Conservation (phyloP, 768 basidiomycete species). For the Gymnopilus junonius region DNA sequence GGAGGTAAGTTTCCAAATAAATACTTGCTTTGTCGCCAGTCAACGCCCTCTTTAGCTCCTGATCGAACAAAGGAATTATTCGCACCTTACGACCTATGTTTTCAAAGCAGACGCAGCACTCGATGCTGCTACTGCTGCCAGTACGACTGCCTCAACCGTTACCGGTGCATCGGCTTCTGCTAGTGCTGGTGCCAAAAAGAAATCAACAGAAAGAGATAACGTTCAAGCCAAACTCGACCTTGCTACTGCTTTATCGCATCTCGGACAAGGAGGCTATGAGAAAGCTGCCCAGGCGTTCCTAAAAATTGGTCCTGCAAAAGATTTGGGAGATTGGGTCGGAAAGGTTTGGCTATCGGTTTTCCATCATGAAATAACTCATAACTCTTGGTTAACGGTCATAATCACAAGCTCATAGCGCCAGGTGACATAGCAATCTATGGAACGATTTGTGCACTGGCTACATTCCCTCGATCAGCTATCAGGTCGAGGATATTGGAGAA, state of each 20-base stretch:
- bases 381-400: not conserved
- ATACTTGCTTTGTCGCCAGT: not conserved
- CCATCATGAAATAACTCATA: not conserved
- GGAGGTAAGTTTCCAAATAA: slow-evolving; percentile 52
- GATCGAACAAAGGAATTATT: slow-evolving; percentile 85
- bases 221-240: slow-evolving; percentile 82
- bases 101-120: slow-evolving; percentile 95
- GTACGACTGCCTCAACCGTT: slow-evolving; percentile 11
- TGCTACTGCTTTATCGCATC: slow-evolving; percentile 75
- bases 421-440: slow-evolving; percentile 89
- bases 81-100: slow-evolving; percentile 89
- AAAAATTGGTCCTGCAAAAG: slow-evolving; percentile 64
- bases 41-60: slow-evolving; percentile 56
- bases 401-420: slow-evolving; percentile 67
- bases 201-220: slow-evolving; percentile 63
- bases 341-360: slow-evolving; percentile 46
- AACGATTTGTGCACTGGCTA: slow-evolving; percentile 83
- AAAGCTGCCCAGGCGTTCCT: slow-evolving; percentile 80
- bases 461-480: slow-evolving; percentile 70
- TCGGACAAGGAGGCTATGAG: slow-evolving; percentile 76
- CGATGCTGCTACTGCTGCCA: slow-evolving; percentile 56
- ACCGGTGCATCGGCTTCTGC: slow-evolving; percentile 24
- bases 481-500: slow-evolving; percentile 71
- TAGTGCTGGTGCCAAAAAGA: slow-evolving; percentile 40
- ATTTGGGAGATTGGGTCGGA: slow-evolving; percentile 80